Conservation (phyloP, 495 filamentous ascomycete species). For the Xylaria longipes region DNA sequence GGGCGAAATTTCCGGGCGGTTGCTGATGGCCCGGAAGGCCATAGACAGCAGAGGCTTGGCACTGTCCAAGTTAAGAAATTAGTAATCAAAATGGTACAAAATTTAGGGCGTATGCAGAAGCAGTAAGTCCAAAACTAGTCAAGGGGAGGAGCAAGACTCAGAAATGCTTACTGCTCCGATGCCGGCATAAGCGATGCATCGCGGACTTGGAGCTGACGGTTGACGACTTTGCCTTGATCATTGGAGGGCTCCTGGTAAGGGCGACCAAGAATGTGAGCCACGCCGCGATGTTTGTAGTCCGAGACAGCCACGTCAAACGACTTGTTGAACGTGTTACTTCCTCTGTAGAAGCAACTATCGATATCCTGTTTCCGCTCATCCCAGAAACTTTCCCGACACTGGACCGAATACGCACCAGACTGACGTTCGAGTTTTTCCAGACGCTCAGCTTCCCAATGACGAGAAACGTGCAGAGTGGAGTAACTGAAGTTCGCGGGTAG, state of each 20-base stretch:
- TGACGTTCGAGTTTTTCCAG: slow-evolving; percentile 28
- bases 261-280: slow-evolving; percentile 39
- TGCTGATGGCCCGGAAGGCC: slow-evolving; percentile 41
- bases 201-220: slow-evolving; percentile 31
- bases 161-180: slow-evolving; percentile 31
- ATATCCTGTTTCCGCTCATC: slow-evolving; percentile 28
- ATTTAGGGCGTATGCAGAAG: neutral
- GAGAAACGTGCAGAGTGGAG: slow-evolving; percentile 20
- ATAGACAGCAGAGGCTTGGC: slow-evolving; percentile 48
- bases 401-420: neutral
- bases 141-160: neutral
- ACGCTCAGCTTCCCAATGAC: slow-evolving; percentile 36
- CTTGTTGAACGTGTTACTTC: slow-evolving; percentile 36
- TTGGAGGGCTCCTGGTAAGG: slow-evolving; percentile 32
- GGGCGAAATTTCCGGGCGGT: slow-evolving; percentile 18
- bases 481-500: slow-evolving; percentile 34
- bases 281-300: slow-evolving; percentile 38
- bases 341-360: slow-evolving; percentile 44
- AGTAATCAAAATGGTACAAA: neutral
- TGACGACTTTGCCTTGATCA: slow-evolving; percentile 28
- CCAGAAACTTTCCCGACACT: slow-evolving; percentile 8
- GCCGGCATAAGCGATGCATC: slow-evolving; percentile 44
- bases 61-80: neutral
- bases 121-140: no score
- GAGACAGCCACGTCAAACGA: slow-evolving; percentile 29